Evolutionary conservation across 768 basidiomycete species (phyloP), one percentile per base, ranked within the genome.

Genomic region (Pholiota molesta): DNA sequence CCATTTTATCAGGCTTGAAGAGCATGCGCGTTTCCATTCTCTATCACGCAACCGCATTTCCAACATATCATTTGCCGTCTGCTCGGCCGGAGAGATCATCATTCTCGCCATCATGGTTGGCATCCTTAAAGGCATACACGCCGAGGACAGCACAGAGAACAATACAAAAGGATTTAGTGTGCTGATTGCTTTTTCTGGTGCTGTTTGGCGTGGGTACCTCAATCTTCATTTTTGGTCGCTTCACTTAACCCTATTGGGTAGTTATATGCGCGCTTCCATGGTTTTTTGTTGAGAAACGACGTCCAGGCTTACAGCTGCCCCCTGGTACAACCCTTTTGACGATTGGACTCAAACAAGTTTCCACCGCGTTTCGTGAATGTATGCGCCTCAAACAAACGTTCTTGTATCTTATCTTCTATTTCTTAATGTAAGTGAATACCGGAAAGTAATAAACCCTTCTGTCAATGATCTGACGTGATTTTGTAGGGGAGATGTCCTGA

Each of bases 151-250:
- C 67, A 82, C 82, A 0, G 84, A 88, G 59, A 89, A 89, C 71
- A 92, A 92, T 68, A 92, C 89, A 2, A 87, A 81, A 64, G 87
- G 87, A 2, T 88, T 92, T 69, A 91, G 88, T 67, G 83, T 86
- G 11, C 75, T 92, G n/a, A 89, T 91, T 63, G 91, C 91, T 0
- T 92, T 91, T 71, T 82, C 89, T 17, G 90, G 90, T 1, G 90
- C 83, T n/a, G 79, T 88, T 8, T 92, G 91, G 90, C 63, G 88
- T 88, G 70, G 53, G 86, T 78, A 28, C 44, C 40, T 52, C 16
- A 26, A 23, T 60, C 52, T 31, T 9, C 23, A 59, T 6, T 19
- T n/a, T 21, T 35, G 11, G 37, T 28, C n/a, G 21, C 28, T 14
- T 16, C 31, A n/a, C 39, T 47, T 52, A 33, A 53, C 57, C 29